A percentile compares a stretch with the other conserved stretches of the same genome.
Evolutionary conservation across 345 rosid genomes (phyloP).

Genomic region (Rhizophora apiculata): DNA sequence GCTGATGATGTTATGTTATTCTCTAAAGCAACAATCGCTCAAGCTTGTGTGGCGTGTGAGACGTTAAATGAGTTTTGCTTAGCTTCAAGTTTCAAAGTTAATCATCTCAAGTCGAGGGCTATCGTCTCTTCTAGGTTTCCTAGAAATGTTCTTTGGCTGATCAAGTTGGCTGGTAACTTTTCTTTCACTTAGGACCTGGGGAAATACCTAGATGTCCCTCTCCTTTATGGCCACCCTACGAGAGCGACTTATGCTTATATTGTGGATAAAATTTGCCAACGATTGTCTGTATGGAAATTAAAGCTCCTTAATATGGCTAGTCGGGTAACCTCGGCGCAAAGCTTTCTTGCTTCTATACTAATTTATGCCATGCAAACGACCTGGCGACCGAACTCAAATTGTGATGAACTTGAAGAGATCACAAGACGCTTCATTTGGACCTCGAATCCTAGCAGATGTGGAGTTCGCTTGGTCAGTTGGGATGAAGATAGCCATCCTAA

Average conservation of each 20-base stretch:
- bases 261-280: not conserved
- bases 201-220: not conserved
- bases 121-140: too few relatives aligned
- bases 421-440: not conserved
- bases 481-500: not conserved
- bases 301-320: not conserved
- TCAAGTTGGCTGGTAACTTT: not conserved
- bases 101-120: too few relatives aligned
- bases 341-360: not conserved
- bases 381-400: not conserved
- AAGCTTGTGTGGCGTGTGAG: not conserved
- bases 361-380: not conserved
- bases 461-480: not conserved
- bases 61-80: not conserved
- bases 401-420: not conserved
- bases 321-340: not conserved
- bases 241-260: not conserved
- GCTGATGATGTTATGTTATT: not conserved
- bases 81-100: too few relatives aligned
- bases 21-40: fast-evolving
- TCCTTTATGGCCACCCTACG: too few relatives aligned
- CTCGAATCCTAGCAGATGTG: not conserved
- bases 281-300: not conserved
- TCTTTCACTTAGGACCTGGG: not conserved
- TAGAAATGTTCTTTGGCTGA: not conserved